Evolutionary conservation across 2,329 filamentous ascomycete genomes (phyloP).

Genomic region (Lachnellula subtilissima): DNA sequence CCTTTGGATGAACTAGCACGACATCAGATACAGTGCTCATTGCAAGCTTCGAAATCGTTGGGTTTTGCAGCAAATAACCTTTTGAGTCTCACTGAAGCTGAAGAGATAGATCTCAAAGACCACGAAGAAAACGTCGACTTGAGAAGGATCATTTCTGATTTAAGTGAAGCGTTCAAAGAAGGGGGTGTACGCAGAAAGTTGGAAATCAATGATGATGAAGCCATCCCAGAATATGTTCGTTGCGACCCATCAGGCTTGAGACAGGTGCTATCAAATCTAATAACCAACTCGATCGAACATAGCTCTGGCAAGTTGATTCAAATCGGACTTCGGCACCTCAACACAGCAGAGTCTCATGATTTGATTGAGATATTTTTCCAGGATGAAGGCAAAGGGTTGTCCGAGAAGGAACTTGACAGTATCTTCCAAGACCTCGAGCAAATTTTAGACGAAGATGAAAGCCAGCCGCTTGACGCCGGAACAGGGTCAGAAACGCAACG

Average conservation of each 20-base stretch:
- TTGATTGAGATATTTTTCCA: conserved; percentile 20
- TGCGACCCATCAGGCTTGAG: conserved; percentile 18
- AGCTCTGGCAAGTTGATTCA: conserved; percentile 9
- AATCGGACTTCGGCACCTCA: conserved; percentile 13
- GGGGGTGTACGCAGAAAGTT: conserved; percentile 6
- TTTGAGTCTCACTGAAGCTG: conserved; percentile 78
- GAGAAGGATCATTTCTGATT: conserved; percentile 10
- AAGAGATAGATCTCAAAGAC: conserved; percentile 44
- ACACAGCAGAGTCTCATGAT: conserved; percentile 9
- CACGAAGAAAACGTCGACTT: conserved; percentile 19
- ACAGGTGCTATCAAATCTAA: conserved; percentile 19
- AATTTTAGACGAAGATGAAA: conserved; percentile 20
- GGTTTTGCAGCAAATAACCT: conserved; percentile 92
- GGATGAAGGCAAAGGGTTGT: conserved; percentile 18
- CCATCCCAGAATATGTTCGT: conserved; percentile 14
- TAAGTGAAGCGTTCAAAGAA: conserved; percentile 13
- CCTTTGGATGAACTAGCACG: conserved; percentile 71
- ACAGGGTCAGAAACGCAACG: neutral
- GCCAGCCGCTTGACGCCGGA: neutral
- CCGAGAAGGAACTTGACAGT: conserved; percentile 18
- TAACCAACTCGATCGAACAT: conserved; percentile 22
- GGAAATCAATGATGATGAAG: conserved; percentile 11
- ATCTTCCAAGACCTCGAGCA: conserved; percentile 23
- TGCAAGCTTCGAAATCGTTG: conserved; percentile 83
- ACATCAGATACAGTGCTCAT: conserved; percentile 77